Evolutionary conservation across 1,284 basidiomycete genomes (phyloP).

Genomic region (Fomitopsis palustris): DNA sequence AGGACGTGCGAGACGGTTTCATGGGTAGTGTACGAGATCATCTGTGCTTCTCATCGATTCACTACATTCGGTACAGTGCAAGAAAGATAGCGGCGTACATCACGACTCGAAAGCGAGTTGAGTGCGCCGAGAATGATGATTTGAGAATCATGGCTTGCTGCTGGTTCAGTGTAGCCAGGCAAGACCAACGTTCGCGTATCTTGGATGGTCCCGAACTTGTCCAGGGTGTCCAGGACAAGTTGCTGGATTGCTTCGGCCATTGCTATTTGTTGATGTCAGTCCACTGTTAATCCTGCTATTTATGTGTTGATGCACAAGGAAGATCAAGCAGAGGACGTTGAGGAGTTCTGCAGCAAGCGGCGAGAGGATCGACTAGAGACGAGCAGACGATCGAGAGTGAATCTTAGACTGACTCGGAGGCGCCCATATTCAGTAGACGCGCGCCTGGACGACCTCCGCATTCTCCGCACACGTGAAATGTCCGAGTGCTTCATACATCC

Average conservation of each 20-base stretch:
- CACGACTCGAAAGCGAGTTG: constrained; percentile 83
- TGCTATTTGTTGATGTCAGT: no score
- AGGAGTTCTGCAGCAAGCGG: no score
- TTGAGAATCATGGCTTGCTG: constrained; percentile 71
- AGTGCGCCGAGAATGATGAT: constrained; percentile 82
- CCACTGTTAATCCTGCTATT: no score
- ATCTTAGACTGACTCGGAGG: constrained; percentile 3
- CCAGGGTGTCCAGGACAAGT: constrained; percentile 72
- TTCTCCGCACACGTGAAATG: constrained; percentile 1
- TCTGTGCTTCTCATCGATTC: constrained; percentile 46
- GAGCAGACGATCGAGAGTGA: neutral
- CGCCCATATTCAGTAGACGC: neutral
- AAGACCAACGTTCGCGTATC: constrained; percentile 76
- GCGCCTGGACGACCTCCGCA: neutral
- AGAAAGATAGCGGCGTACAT: constrained; percentile 48
- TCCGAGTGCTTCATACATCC: constrained; percentile 1
- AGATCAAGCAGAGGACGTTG: neutral
- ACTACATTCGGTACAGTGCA: constrained; percentile 6
- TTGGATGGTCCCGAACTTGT: constrained; percentile 52
- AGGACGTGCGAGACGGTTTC: constrained; percentile 73
- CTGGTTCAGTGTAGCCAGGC: constrained; percentile 57
- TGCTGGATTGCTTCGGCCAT: constrained; percentile 82
- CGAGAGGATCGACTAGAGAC: neutral
- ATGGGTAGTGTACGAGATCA: constrained; percentile 81
- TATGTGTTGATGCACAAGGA: neutral